Evolutionary conservation across 441 rosid species (phyloP).

Genomic region (Populus hybrid): DNA sequence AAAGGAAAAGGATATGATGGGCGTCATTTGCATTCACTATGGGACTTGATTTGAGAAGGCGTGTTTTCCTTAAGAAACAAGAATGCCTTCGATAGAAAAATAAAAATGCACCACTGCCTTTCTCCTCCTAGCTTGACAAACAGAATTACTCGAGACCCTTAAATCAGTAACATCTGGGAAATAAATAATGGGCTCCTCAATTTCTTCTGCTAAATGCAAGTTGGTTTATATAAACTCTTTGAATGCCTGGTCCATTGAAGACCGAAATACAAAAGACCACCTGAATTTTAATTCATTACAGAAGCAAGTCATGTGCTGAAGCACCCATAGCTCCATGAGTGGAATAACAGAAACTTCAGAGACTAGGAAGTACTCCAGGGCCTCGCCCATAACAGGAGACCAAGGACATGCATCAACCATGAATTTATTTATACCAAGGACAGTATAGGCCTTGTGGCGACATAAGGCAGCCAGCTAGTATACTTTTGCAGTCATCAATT

Average conservation of each 20-base stretch:
- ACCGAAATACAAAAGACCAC: not conserved
- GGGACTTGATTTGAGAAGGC: not conserved
- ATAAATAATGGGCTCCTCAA: not conserved
- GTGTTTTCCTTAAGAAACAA: not conserved
- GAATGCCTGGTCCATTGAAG: not conserved
- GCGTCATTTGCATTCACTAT: not conserved
- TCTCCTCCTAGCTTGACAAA: not conserved
- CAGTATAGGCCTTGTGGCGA: not conserved
- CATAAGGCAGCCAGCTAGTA: not conserved
- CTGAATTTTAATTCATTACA: not conserved
- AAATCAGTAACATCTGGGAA: not conserved
- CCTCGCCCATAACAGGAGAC: too few relatives aligned
- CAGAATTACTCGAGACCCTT: not conserved
- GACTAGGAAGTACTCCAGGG: not conserved
- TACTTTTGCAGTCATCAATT: not conserved
- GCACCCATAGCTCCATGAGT: too few relatives aligned
- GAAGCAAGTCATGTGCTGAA: too few relatives aligned
- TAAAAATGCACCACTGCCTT: not conserved
- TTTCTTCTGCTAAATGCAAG: not conserved
- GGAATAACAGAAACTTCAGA: not conserved
- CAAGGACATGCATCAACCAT: not conserved
- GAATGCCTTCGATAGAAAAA: not conserved
- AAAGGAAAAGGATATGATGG: not conserved
- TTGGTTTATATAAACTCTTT: slow-evolving; percentile 4
- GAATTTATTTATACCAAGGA: too few relatives aligned